phyloP scores from a whole-genome alignment of 2,329 filamentous ascomycete species.

The Ceratocystis alfenasii region DNA sequence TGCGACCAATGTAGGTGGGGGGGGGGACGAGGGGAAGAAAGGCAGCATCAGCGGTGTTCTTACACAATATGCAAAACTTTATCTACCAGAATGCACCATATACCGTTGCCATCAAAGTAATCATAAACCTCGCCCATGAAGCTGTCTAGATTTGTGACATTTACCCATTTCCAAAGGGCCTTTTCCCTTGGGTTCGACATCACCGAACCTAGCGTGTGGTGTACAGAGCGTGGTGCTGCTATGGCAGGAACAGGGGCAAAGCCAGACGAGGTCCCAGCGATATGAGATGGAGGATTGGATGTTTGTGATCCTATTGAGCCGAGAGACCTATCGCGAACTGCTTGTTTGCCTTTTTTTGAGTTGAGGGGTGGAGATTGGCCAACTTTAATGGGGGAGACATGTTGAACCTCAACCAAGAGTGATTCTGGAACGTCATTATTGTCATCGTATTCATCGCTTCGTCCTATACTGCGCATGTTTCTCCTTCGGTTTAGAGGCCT shows the following conservation, averaged over 20 bases:
- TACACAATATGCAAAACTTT: conserved; percentile 61
- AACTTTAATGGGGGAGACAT: conserved; percentile 23
- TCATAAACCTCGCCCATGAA: conserved; percentile 78
- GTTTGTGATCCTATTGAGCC: conserved; percentile 26
- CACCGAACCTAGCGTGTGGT: conserved; percentile 7
- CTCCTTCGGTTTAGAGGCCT: conserved; percentile 31
- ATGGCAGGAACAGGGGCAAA: not conserved
- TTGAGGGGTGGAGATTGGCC: conserved; percentile 22
- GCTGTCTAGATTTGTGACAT: conserved; percentile 76
- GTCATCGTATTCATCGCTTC: conserved; percentile 38
- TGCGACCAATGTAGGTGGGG: not conserved
- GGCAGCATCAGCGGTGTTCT: conserved; percentile 28
- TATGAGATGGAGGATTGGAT: not conserved
- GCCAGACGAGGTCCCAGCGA: not conserved
- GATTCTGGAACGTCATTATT: conserved; percentile 55
- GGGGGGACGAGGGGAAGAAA: not conserved
- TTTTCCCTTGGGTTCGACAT: conserved; percentile 43
- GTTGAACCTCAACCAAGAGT: conserved; percentile 46
- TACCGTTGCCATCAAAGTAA: conserved; percentile 71
- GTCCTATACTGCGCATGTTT: not conserved
- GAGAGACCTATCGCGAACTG: conserved; percentile 31
- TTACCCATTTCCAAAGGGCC: conserved; percentile 87
- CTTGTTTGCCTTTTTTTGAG: conserved; percentile 25
- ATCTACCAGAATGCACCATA: conserved; percentile 71
- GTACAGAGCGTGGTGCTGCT: not conserved